Conservation (phyloP, 176 grass and related monocot species). For the Zoysia pacifica region DNA sequence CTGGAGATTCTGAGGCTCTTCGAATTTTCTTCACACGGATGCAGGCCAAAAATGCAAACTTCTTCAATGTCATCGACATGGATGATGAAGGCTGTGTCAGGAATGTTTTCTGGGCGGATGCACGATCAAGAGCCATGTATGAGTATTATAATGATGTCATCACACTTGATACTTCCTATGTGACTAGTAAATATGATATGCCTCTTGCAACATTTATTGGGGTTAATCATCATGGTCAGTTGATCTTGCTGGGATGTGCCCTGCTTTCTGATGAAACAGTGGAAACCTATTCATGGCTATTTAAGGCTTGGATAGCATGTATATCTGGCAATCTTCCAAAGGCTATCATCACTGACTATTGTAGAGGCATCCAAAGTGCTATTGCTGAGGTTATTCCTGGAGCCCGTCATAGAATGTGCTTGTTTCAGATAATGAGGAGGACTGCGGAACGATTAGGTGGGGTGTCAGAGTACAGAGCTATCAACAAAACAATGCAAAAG, state of each 20-base stretch:
- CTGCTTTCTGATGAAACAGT: constrained; percentile 81
- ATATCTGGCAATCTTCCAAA: constrained; percentile 85
- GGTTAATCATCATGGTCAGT: constrained; percentile 90
- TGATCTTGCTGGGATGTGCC: constrained; percentile 73
- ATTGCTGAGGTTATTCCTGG: constrained; percentile 76
- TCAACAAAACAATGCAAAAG: constrained; percentile 88
- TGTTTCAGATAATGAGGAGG: constrained; percentile 92
- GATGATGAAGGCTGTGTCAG: constrained; percentile 75
- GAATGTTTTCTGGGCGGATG: constrained; percentile 88
- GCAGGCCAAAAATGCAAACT: constrained; percentile 93
- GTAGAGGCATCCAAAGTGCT: constrained; percentile 73
- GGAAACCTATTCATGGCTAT: constrained; percentile 83
- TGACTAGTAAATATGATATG: constrained; percentile 32
- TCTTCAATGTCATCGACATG: constrained; percentile 86
- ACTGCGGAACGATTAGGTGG: constrained; percentile 68
- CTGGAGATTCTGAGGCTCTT: constrained; percentile 87
- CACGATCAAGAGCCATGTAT: constrained; percentile 74
- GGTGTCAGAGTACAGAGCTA: constrained; percentile 71
- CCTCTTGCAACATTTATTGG: constrained; percentile 89
- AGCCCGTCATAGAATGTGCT: constrained; percentile 78
- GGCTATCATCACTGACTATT: constrained; percentile 81
- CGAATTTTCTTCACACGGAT: constrained; percentile 90
- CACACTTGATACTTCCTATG: constrained; percentile 77
- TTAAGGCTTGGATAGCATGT: constrained; percentile 95
- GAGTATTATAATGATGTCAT: constrained; percentile 84